Base-by-base conservation (phyloP, 2,329 filamentous ascomycete genomes). In the Raffaelea ambrosiae region DNA sequence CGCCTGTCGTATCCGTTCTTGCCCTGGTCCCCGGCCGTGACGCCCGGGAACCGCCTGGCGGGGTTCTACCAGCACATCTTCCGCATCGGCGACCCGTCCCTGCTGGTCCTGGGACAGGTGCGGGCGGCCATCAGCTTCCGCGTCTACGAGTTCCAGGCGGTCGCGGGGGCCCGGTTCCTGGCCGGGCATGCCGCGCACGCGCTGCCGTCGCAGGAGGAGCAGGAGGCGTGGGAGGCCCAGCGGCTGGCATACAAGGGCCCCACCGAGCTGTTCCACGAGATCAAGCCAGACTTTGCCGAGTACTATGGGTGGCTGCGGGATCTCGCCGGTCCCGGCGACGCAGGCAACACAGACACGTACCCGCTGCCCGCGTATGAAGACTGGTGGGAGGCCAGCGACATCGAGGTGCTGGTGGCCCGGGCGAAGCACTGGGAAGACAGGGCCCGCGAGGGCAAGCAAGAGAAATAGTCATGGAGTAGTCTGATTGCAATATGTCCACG, bases 121-220 rank as follows among this genome's bases (percentile, higher is more conserved):
- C 26, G 35, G 1, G 73, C 74, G 0, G 76, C 75, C 0, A 61
- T 85, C 26, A 84, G 81, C 0, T 84, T 86, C 64, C 83, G 81
- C 57, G 71, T 83, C 23, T 83, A 81, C 48, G 81, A 84, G 61
- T 83, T 77, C 77, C 81, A 84, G 55, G 79, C 79, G 4, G 79
- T 83, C 0, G 68, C 79, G 1, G 77, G 73, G 1, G 79, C 81
- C 2, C 66, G 79, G 0, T 61, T 81, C 2, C 66, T 84, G 0
- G 72, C 79, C 0, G 76, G 76, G 0, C 66, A 75, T 3, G 71
- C 71, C 0, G 63, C 55, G 1, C 26, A 36, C 11, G 19, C 46
- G 5, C 61, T 83, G 2, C 81, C 80, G 0, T 53, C 70, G 0
- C 16, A 64, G 0, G 62, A 66, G n/a, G 74, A 75, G 49, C 75